Percentiles rank a stretch among this genome's conserved stretches.
Evolutionary conservation across 805 yeast species (phyloP).

Genomic region (Cyberlindnera saturnus): DNA sequence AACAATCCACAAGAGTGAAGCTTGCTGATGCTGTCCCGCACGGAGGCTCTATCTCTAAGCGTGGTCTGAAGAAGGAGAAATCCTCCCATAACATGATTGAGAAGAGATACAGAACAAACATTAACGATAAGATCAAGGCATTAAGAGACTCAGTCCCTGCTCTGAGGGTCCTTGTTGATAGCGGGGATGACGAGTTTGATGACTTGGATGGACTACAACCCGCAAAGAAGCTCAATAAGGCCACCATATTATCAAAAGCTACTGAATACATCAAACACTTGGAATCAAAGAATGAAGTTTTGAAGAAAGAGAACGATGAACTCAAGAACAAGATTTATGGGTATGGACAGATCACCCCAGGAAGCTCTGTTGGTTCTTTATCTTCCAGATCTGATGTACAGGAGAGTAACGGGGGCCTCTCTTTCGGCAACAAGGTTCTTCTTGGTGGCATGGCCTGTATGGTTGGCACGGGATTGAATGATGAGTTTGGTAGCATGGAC

Average conservation of each 20-base stretch:
- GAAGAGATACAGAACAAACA: slow-evolving; percentile 64
- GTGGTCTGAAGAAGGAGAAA: slow-evolving; percentile 37
- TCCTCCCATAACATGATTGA: slow-evolving; percentile 68
- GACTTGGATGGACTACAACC: slow-evolving; percentile 71
- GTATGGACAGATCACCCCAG: slow-evolving; percentile 16
- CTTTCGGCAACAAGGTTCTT: slow-evolving; percentile 40
- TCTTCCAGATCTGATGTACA: slow-evolving; percentile 7
- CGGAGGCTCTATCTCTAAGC: slow-evolving; percentile 18
- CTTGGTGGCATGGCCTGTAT: slow-evolving; percentile 62
- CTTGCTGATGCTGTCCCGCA: slow-evolving; percentile 22
- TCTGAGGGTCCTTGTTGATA: slow-evolving; percentile 38
- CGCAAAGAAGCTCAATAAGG: slow-evolving; percentile 72
- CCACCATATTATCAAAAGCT: slow-evolving; percentile 68
- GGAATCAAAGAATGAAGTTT: slow-evolving; percentile 50
- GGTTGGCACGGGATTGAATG: slow-evolving; percentile 54
- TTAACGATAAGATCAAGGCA: slow-evolving; percentile 58
- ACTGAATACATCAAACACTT: slow-evolving; percentile 73
- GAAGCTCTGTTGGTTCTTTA: slow-evolving; percentile 13
- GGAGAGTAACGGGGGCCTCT: slow-evolving; percentile 6
- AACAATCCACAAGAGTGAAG: slow-evolving; percentile 4
- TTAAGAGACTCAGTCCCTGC: slow-evolving; percentile 66
- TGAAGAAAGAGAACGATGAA: slow-evolving; percentile 42
- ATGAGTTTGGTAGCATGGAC: slow-evolving; percentile 40
- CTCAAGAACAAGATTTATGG: slow-evolving; percentile 26
- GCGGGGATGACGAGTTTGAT: slow-evolving; percentile 51